Evolutionary conservation across 495 filamentous ascomycete species (phyloP), one percentile per base, ranked within the genome.

Genomic region (Penicillium steckii): DNA sequence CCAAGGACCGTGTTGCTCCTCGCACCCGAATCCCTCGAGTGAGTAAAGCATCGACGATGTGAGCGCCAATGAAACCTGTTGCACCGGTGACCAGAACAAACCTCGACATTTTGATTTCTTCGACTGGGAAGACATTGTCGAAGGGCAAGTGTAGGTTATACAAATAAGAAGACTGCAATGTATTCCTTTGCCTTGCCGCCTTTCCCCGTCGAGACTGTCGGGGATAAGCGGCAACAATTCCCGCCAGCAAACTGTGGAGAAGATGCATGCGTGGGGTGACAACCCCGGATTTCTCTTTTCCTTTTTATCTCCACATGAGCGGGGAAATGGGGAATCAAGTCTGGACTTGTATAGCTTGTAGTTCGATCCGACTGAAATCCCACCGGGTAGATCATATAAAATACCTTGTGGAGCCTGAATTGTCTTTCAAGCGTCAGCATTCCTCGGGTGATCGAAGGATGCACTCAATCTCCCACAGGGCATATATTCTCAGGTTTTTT

Each of bases 21-120:
- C 65, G 65, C 8, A 59, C 65, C n/a, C 18, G 23, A 33, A 51
- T 50, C 15, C 62, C 61, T 7, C 46, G 43, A 15, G 47, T 22
- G 3, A 61, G 46, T 4, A 59, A 23, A 9, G 30, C 46, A 43
- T 53, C 46, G 15, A 59, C 42, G 25, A 59, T 55, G 48, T 59
- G 60, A 23, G 52, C 51, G 2, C 61, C 62, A n/a, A 61, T 61
- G 45, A 58, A 57, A 38, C 62, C 62, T 22, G 56, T 58, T 24
- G 48, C 50, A 9, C 61, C 61, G 24, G 61, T 66, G 12, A 70
- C 64, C 13, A 70, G 55, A 17, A 67, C 29, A 13, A 32, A 32
- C n/a, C 29, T 32, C 29, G 29, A 32, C 29, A 32, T 32, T 6
- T 13, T 32, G 29, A 9, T 32, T 13, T 32, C 10, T 32, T 32